A percentile compares a stretch with the other conserved stretches of the same genome.
phyloP scores from a whole-genome alignment of 768 basidiomycete species.

The Pisolithus marmoratus region DNA sequence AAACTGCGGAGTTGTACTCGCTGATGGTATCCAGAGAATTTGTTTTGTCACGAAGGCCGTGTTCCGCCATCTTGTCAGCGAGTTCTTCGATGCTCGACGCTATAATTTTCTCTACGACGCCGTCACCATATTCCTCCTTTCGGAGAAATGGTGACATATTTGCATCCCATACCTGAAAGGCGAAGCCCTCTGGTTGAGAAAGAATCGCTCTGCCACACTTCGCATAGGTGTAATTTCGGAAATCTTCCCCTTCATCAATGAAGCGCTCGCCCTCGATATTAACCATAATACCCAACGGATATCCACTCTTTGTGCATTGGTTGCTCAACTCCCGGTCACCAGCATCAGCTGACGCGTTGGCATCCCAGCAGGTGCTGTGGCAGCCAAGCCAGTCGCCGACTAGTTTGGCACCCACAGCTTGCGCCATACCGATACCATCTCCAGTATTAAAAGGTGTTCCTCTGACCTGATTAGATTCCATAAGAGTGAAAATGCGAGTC shows the following conservation, averaged over 20 bases:
- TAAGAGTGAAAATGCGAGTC: background rate
- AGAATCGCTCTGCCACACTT: conserved; percentile 60
- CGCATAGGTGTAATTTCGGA: conserved; percentile 69
- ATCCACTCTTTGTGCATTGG: conserved; percentile 70
- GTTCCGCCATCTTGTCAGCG: conserved; percentile 38
- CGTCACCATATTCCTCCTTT: conserved; percentile 62
- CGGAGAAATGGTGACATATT: conserved; percentile 40
- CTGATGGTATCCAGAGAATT: conserved; percentile 41
- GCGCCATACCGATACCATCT: conserved; percentile 54
- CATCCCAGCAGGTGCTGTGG: conserved; percentile 70
- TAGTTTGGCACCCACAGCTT: conserved; percentile 45
- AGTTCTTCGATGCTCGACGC: conserved; percentile 45
- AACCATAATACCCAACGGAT: conserved; percentile 67
- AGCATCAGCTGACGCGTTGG: conserved; percentile 43
- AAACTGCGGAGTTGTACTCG: conserved; percentile 48
- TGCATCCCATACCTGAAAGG: conserved; percentile 63
- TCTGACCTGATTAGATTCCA: conserved; percentile 40
- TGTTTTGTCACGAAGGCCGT: conserved; percentile 41
- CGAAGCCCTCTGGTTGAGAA: conserved; percentile 49
- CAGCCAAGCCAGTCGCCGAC: conserved; percentile 66
- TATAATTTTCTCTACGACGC: conserved; percentile 49
- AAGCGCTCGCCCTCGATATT: conserved; percentile 54
- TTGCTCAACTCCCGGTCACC: conserved; percentile 60
- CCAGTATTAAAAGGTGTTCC: conserved; percentile 71
- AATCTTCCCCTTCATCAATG: conserved; percentile 69